A percentile compares a stretch with the other conserved stretches of the same genome.
These are phyloP conservation scores for Oxyria digyna DNA, from an alignment of 148 eudicot species.

Conservation along the genomic window DNA sequence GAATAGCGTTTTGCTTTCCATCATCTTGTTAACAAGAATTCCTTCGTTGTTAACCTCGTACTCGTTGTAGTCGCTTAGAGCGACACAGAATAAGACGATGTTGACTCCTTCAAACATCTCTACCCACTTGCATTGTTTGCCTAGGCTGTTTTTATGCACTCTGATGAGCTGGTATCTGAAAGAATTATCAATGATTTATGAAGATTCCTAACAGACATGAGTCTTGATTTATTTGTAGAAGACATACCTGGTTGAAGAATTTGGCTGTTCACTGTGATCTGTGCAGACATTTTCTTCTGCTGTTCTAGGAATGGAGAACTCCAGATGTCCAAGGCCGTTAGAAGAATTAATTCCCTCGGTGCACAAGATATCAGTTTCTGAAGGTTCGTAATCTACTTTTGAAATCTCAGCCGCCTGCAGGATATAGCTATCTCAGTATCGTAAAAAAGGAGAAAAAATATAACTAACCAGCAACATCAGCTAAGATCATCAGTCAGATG, in stretches of 20 bases:
- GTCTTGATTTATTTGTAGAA: not conserved
- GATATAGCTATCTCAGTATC: not conserved
- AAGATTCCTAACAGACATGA: not conserved
- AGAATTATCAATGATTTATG: not conserved
- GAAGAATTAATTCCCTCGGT: slow-evolving; percentile 51
- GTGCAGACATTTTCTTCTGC: slow-evolving; percentile 18
- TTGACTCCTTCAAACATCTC: slow-evolving; percentile 70
- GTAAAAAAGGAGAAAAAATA: not conserved
- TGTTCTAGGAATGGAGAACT: slow-evolving; percentile 35
- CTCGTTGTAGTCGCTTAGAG: slow-evolving; percentile 48
- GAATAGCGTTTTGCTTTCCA: slow-evolving; percentile 43
- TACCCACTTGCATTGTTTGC: slow-evolving; percentile 70
- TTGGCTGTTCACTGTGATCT: slow-evolving; percentile 23
- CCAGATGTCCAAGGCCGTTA: slow-evolving; percentile 37
- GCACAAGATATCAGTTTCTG: slow-evolving; percentile 54
- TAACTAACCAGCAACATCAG: not conserved
- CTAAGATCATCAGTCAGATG: not conserved
- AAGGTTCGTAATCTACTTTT: slow-evolving; percentile 54
- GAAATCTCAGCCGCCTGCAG: slow-evolving; percentile 67
- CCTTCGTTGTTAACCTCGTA: slow-evolving; percentile 25
- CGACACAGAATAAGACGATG: slow-evolving; percentile 45
- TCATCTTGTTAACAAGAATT: slow-evolving; percentile 51
- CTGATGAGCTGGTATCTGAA: slow-evolving; percentile 52
- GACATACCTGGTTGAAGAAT: slow-evolving; percentile 29
- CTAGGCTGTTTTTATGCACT: slow-evolving; percentile 44